Evolutionary conservation across 2,329 filamentous ascomycete species (phyloP), one percentile per base, ranked within the genome.

Genomic region (Trichoderma sp.): DNA sequence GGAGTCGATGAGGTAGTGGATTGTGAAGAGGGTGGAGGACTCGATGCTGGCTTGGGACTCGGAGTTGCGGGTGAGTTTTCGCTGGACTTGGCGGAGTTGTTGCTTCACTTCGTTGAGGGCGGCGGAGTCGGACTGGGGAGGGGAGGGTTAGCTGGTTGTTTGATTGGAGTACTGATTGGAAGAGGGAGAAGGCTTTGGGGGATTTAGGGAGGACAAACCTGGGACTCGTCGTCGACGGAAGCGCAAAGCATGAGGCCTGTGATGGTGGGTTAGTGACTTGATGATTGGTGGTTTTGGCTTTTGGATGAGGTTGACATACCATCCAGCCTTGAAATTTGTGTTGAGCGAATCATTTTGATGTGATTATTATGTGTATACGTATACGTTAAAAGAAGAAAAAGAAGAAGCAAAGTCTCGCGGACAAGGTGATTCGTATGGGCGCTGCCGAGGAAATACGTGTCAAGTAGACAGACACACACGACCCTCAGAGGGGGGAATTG

Each of bases 11-110:
- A 95, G 85, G 86, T 97, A 97, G 88, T 99, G 95, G 80, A 98
- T 87, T 73, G 90, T 94, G 85, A 93, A 95, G 85, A 81, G 78
- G 75, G 92, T 91, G 75, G 91, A 91, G 76, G 91, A 92, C 83
- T 98, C 95, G 83, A 99, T 97, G 80, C 90, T 94, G 70, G 95
- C 96, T 84, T 97, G 94, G 62, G 92, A 88, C 80, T 97, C 95
- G 12, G 95, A 92, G 81, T 95, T 96, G 83, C 93, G 92, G 82
- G 91, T 95, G 75, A 99, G 87, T 75, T 94, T 91, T 78, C 95
- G 92, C 76, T 98, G 90, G 80, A 99, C 90, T 81, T 97, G 91
- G 83, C 97, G 97, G 70, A 94, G 91, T 81, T 98, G 95, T 74
- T 88, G 87, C 83, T 98, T 98, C 84, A 97, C 92, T 81, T 98